Evolutionary conservation across 2,329 filamentous ascomycete genomes (phyloP), one percentile per base, ranked within the genome.

Genomic region (Aspergillus cejpii): DNA sequence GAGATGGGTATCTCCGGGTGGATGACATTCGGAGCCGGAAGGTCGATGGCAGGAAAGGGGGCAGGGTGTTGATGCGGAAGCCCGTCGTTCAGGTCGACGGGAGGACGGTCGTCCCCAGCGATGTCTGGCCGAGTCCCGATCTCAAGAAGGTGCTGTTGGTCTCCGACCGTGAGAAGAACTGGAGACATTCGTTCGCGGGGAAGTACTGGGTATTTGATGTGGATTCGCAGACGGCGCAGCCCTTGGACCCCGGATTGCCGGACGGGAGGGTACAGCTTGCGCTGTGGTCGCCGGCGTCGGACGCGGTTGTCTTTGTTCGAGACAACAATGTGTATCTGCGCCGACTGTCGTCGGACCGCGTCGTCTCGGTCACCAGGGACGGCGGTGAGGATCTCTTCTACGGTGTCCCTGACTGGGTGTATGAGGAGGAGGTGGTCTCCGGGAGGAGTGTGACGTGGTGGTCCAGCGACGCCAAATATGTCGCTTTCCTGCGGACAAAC

Each of bases 381-480:
- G 92, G 94, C 10, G 87, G 91, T 0, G 74, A 81, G 0, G 82
- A 97, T 56, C 80, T 92, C 48, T 98, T 98, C 67, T 96, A 98
- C 58, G 92, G 92, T 14, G 81, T 96, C 15, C 92, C 92, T 0
- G 94, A 98, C 65, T 98, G 92, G 92, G 92, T 97, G 0, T 95
- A 94, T 59, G 87, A 94, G 61, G 81, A 85, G 57, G 88, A 94
- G 64, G 87, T 94, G 2, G 87, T 97, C 50, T 67, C 73, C 11
- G 84, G 79, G 1, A 85, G 87, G 55, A 87, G 80, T 49, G 91
- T 87, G 4, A 94, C 90, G 1, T 98, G 94, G 92, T 98, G 90
- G 90, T 91, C 88, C 26, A 78, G 83, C 27, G 87, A 94, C 63
- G 92, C 90, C 41, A 84, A 88, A 57, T 94, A 86, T 62, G 70